Evolutionary conservation across 352 stramenopile genomes (phyloP).

Genomic region (Phytopythium cucurbitacearum): DNA sequence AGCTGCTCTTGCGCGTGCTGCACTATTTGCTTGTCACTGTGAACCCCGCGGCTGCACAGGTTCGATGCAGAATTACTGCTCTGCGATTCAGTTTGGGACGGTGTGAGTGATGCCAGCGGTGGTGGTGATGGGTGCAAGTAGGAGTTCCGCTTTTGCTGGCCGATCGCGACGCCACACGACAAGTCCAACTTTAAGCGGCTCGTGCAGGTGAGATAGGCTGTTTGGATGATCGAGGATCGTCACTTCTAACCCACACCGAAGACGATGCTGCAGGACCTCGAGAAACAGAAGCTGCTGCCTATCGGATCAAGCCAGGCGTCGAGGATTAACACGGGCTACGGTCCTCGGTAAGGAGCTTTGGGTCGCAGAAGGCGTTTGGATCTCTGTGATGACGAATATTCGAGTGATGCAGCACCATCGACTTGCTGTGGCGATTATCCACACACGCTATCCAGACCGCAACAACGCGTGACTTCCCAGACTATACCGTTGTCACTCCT

Average conservation of each 20-base stretch:
- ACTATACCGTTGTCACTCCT: slow-evolving; percentile 8
- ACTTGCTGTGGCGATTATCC: slow-evolving; percentile 50
- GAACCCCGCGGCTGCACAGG: slow-evolving; percentile 11
- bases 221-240: neutral
- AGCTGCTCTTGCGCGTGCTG: slow-evolving; percentile 38
- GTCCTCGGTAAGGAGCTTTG: slow-evolving; percentile 23
- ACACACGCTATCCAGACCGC: slow-evolving; percentile 32
- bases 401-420: slow-evolving; percentile 26
- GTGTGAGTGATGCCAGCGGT: neutral
- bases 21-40: slow-evolving; percentile 44
- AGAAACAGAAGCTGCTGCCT: slow-evolving; percentile 34
- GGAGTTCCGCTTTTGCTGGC: slow-evolving; percentile 56
- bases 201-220: slow-evolving; percentile 27
- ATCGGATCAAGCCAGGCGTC: slow-evolving; percentile 51
- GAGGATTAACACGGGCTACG: slow-evolving; percentile 42
- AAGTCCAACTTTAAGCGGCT: slow-evolving; percentile 59
- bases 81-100: neutral
- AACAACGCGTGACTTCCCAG: slow-evolving; percentile 14
- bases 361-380: neutral
- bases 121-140: neutral
- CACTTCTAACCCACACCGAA: slow-evolving; percentile 1
- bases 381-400: neutral
- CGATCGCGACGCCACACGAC: slow-evolving; percentile 47
- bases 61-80: neutral
- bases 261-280: slow-evolving; percentile 35